These are phyloP conservation scores for Dioscorea alata DNA, from an alignment of 106 monocot genomes.

Conservation along the genomic window DNA sequence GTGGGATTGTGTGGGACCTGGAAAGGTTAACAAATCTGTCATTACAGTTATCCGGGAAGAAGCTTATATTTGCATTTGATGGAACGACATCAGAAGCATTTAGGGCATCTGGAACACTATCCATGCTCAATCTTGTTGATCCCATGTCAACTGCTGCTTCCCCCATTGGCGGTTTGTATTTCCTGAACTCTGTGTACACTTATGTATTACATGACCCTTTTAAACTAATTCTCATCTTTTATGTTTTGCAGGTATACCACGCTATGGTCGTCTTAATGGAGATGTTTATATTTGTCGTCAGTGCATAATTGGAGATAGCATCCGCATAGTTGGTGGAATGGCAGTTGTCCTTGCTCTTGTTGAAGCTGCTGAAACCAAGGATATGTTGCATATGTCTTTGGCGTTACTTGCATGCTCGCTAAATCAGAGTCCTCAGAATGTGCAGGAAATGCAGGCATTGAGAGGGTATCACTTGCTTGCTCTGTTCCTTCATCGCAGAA, in stretches of 20 bases:
- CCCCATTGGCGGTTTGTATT: conserved; percentile 84
- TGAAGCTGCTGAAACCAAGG: conserved; percentile 88
- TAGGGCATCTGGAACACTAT: conserved; percentile 70
- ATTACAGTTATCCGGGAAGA: conserved; percentile 84
- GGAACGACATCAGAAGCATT: conserved; percentile 87
- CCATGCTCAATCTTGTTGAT: conserved; percentile 95
- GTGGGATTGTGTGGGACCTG: conserved; percentile 95
- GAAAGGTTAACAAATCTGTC: conserved; percentile 73
- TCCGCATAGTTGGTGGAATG: conserved; percentile 90
- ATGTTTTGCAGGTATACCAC: conserved; percentile 74
- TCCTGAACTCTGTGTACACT: not conserved
- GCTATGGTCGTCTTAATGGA: conserved; percentile 91
- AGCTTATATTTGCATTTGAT: conserved; percentile 97
- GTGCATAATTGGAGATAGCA: conserved; percentile 72
- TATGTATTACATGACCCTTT: not conserved
- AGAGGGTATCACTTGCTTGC: conserved; percentile 96
- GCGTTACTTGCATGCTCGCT: conserved; percentile 80
- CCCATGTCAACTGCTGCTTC: conserved; percentile 95
- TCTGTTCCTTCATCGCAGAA: conserved; percentile 80
- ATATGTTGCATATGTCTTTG: conserved; percentile 93
- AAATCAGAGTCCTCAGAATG: conserved; percentile 82
- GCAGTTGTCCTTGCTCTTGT: conserved; percentile 84
- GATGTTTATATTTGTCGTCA: conserved; percentile 86
- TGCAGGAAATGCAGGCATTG: conserved; percentile 84
- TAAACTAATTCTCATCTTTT: not conserved